Percentiles rank a stretch among this genome's conserved stretches.
Conservation (phyloP, 202 grass and related monocot species). For the Carex arenaria region DNA sequence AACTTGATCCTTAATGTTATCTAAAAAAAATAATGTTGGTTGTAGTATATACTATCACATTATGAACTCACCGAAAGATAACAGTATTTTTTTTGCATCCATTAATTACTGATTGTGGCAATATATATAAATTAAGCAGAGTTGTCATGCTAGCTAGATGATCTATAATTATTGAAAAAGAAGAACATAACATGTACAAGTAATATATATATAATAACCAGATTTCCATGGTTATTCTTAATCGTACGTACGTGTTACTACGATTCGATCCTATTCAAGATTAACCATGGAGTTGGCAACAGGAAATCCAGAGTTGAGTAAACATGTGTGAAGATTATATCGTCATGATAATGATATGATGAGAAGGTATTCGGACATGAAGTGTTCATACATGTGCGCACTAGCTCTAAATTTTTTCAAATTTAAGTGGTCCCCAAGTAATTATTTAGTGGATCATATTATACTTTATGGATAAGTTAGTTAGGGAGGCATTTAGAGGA, state of each 20-base stretch:
- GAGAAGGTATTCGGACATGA: background rate
- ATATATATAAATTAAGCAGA: background rate
- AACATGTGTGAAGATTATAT: background rate
- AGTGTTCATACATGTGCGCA: too few relatives aligned
- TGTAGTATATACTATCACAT: background rate
- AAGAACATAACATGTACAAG: too few relatives aligned
- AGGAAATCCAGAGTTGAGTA: background rate
- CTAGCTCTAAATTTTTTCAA: too few relatives aligned
- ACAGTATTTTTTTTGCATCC: background rate
- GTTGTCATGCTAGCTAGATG: background rate
- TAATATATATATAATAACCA: too few relatives aligned
- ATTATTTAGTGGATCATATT: too few relatives aligned
- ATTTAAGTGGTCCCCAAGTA: too few relatives aligned
- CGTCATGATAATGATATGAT: conserved; percentile 11
- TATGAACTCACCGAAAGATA: background rate
- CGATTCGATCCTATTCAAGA: too few relatives aligned
- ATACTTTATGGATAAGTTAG: too few relatives aligned
- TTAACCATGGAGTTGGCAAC: background rate
- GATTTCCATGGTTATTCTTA: background rate
- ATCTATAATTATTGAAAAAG: background rate
- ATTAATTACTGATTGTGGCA: background rate
- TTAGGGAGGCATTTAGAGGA: too few relatives aligned
- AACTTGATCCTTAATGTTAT: too few relatives aligned
- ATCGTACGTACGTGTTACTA: background rate
- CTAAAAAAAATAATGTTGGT: background rate